Conservation (phyloP, 108 stramenopile species). For the Craspedostauros australis region DNA sequence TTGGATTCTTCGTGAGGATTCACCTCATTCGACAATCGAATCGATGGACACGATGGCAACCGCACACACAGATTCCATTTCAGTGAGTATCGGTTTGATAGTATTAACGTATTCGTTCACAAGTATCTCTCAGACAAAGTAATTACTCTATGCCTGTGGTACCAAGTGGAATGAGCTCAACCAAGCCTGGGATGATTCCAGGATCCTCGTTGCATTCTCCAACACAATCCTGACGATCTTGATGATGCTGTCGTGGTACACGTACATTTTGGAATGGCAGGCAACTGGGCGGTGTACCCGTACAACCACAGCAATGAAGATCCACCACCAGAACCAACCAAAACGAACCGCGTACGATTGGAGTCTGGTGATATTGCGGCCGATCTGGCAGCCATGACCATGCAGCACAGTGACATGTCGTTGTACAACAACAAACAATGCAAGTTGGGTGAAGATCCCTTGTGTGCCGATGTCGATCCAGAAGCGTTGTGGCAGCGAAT, state of each 20-base stretch:
- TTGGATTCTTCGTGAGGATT: too few relatives aligned
- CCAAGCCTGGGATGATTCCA: too few relatives aligned
- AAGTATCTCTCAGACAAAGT: too few relatives aligned
- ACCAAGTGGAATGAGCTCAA: too few relatives aligned
- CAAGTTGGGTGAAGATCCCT: conserved; percentile 60
- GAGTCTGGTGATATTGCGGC: conserved; percentile 37
- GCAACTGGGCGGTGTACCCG: conserved; percentile 52
- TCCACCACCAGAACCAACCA: conserved; percentile 45
- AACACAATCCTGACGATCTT: too few relatives aligned
- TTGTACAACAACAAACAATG: conserved; percentile 43
- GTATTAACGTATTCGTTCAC: too few relatives aligned
- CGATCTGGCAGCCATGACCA: conserved; percentile 73
- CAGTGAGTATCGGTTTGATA: too few relatives aligned
- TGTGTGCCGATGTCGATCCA: conserved; percentile 59
- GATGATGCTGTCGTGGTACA: conserved; percentile 37
- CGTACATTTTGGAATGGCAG: conserved; percentile 78
- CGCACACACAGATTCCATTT: too few relatives aligned
- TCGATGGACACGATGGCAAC: too few relatives aligned
- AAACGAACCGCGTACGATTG: conserved; percentile 45
- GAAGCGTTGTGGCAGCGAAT: conserved; percentile 42
- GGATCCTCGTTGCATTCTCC: too few relatives aligned
- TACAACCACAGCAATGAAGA: conserved; percentile 32
- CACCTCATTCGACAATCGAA: too few relatives aligned
- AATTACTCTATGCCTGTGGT: too few relatives aligned
- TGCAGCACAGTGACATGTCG: conserved; percentile 39